phyloP scores from a whole-genome alignment of 2,329 filamentous ascomycete species.

The Aspergillus texensis region DNA sequence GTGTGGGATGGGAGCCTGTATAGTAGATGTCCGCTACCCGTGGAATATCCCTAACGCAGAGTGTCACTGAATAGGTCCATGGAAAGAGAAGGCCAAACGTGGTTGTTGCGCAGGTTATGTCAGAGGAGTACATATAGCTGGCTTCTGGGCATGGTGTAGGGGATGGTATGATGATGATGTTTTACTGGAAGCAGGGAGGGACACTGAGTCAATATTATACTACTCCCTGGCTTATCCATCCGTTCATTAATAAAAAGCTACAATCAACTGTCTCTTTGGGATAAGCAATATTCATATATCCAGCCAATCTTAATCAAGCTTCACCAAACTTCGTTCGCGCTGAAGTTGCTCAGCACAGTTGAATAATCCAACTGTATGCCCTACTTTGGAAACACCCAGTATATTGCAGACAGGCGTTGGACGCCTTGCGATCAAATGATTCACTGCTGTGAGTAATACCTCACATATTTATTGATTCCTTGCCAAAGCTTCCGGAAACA shows the following conservation, averaged over 20 bases:
- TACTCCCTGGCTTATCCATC: background rate
- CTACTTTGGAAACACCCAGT: too few species aligned
- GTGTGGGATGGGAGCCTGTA: too few species aligned
- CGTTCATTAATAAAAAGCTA: background rate
- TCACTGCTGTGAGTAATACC: background rate
- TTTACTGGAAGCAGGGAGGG: background rate
- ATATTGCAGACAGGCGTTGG: too few species aligned
- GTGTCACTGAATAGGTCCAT: background rate
- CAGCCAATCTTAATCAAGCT: background rate
- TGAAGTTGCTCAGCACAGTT: too few species aligned
- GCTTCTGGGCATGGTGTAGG: background rate
- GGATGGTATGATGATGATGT: background rate
- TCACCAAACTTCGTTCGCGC: too few species aligned
- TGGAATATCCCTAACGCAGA: too few species aligned
- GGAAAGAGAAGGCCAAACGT: background rate
- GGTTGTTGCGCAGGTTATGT: background rate
- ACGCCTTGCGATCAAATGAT: background rate
- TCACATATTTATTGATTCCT: background rate
- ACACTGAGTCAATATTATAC: background rate
- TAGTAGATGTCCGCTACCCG: too few species aligned
- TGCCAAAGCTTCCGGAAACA: background rate
- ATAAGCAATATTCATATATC: background rate
- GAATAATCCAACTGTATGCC: too few species aligned
- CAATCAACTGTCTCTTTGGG: background rate
- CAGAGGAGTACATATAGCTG: background rate